Conservation (phyloP, 2,329 filamentous ascomycete species). For the Lecanicillium sp. region DNA sequence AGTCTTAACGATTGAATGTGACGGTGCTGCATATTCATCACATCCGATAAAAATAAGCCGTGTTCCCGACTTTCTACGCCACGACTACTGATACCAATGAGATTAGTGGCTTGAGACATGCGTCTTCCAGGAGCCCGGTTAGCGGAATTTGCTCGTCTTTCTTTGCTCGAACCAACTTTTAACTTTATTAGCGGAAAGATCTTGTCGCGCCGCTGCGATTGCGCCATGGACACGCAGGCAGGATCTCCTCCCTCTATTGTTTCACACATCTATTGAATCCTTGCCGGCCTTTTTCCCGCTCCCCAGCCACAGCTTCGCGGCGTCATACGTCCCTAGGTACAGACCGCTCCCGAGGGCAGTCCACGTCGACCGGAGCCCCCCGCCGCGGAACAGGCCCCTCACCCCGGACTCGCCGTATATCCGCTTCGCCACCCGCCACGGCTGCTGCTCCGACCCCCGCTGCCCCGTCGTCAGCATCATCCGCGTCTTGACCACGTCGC, state of each 20-base stretch:
- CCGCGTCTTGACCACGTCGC: slow-evolving; percentile 84
- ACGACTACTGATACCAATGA: background rate
- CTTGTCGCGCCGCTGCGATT: background rate
- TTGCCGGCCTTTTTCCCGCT: slow-evolving; percentile 25
- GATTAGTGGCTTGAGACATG: slow-evolving; percentile 1
- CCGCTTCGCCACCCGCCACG: slow-evolving; percentile 56
- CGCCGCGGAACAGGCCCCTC: slow-evolving; percentile 72
- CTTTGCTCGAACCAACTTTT: background rate
- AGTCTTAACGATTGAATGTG: background rate
- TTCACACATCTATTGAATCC: too few species aligned
- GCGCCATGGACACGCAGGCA: too few species aligned
- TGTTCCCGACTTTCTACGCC: too few species aligned
- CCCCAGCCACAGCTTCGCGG: slow-evolving; percentile 63
- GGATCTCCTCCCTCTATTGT: too few species aligned
- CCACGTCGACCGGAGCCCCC: slow-evolving; percentile 67
- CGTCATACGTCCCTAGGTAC: slow-evolving; percentile 83
- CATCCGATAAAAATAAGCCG: background rate
- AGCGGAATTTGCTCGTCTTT: background rate
- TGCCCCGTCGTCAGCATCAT: slow-evolving; percentile 68
- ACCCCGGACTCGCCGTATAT: slow-evolving; percentile 63
- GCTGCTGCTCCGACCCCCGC: slow-evolving; percentile 31
- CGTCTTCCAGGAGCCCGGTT: background rate
- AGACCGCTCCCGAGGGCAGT: slow-evolving; percentile 76
- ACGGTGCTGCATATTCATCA: background rate
- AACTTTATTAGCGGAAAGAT: background rate